These are phyloP conservation scores for Phialocephala sp. DNA, from an alignment of 2,329 filamentous ascomycete species.

Conservation along the genomic window DNA sequence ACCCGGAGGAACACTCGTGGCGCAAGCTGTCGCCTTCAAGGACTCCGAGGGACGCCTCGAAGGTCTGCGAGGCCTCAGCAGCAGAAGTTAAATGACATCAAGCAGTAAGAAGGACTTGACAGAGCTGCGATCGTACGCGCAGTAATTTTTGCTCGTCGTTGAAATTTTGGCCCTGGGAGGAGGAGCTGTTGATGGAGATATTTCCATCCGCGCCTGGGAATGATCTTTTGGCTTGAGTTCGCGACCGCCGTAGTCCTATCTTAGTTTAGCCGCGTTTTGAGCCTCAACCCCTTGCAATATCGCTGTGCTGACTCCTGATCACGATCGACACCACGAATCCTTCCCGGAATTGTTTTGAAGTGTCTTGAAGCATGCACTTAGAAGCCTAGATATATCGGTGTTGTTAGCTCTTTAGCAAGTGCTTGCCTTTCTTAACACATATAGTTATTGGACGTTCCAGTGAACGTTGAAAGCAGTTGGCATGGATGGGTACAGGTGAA, in stretches of 20 bases:
- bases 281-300: background rate
- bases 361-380: background rate
- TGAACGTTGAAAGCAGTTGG: background rate
- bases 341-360: background rate
- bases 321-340: background rate
- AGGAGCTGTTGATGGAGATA: background rate
- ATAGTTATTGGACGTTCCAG: background rate
- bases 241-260: background rate
- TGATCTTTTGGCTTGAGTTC: background rate
- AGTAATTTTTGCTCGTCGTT: background rate
- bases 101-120: background rate
- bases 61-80: conserved; percentile 13
- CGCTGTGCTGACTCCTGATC: background rate
- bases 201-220: background rate
- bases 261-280: background rate
- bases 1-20: background rate
- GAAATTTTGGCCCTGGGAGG: background rate
- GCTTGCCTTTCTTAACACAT: background rate
- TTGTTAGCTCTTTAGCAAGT: background rate
- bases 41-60: conserved; percentile 11
- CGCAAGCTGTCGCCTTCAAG: conserved; percentile 18
- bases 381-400: background rate
- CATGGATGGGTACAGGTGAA: background rate
- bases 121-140: background rate
- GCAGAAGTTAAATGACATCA: conserved; percentile 1